Conservation (phyloP, 2,329 filamentous ascomycete species). For the Fusarium torulosum region DNA sequence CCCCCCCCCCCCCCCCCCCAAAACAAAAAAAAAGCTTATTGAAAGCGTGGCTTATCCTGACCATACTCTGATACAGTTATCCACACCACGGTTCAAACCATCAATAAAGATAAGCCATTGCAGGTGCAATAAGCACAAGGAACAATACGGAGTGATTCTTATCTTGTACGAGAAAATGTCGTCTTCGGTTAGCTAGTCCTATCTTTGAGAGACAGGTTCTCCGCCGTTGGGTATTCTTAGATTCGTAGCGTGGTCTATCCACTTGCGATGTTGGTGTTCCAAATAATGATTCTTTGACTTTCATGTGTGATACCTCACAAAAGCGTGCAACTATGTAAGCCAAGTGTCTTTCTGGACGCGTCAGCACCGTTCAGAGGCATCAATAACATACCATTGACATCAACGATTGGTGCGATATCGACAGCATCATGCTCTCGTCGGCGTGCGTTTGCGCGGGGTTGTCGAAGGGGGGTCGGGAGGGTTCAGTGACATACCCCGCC, state of each 20-base stretch:
- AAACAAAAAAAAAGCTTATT: too few relatives aligned
- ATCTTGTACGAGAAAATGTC: conserved; percentile 6
- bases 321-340: conserved; percentile 6
- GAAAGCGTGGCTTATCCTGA: conserved; percentile 3
- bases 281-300: conserved; percentile 13
- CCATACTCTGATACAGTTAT: conserved; percentile 1
- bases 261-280: conserved; percentile 2
- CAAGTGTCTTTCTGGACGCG: conserved; percentile 31
- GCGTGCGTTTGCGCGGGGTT: conserved; percentile 36
- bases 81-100: conserved; percentile 12
- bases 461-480: conserved; percentile 6
- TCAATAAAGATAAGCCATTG: conserved; percentile 4
- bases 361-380: conserved; percentile 28
- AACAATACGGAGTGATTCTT: conserved; percentile 19
- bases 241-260: background rate
- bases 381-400: conserved; percentile 21
- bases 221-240: background rate
- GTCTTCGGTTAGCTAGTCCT: conserved; percentile 3
- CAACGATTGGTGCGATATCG: conserved; percentile 31
- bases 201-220: background rate
- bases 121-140: conserved; percentile 2
- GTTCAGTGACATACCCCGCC: conserved; percentile 32
- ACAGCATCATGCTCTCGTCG: conserved; percentile 43
- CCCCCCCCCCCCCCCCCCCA: too few relatives aligned
- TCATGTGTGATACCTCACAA: conserved; percentile 23